These are phyloP conservation scores for Nemania diffusa DNA, from an alignment of 2,329 filamentous ascomycete species.

Conservation along the genomic window DNA sequence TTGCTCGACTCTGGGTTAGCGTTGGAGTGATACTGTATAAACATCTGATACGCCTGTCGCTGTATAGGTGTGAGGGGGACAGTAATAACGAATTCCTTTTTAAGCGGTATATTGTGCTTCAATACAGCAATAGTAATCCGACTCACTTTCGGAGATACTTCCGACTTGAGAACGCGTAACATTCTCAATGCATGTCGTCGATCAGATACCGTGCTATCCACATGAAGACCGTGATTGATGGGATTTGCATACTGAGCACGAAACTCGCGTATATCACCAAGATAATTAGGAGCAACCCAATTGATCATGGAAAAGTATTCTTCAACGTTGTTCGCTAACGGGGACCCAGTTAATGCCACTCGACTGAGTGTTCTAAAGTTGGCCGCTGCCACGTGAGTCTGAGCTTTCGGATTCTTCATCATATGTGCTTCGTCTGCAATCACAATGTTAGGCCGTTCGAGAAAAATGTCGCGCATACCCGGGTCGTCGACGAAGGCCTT, in stretches of 20 bases:
- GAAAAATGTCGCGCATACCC: slow-evolving; percentile 56
- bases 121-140: slow-evolving; percentile 75
- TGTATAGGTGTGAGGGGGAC: slow-evolving; percentile 77
- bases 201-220: slow-evolving; percentile 67
- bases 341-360: slow-evolving; percentile 88
- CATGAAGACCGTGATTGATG: slow-evolving; percentile 76
- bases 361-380: slow-evolving; percentile 74
- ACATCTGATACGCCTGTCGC: slow-evolving; percentile 66
- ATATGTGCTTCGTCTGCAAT: slow-evolving; percentile 87
- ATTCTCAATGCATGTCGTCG: slow-evolving; percentile 71
- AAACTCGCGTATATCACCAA: slow-evolving; percentile 77
- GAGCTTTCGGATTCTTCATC: slow-evolving; percentile 73
- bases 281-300: slow-evolving; percentile 83
- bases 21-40: slow-evolving; percentile 48
- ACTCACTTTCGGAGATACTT: slow-evolving; percentile 81
- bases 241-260: slow-evolving; percentile 74
- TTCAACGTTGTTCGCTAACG: slow-evolving; percentile 82
- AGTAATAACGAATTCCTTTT: slow-evolving; percentile 83
- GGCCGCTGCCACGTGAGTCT: slow-evolving; percentile 63
- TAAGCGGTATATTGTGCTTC: slow-evolving; percentile 73
- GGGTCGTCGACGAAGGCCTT: slow-evolving; percentile 49
- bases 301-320: slow-evolving; percentile 91
- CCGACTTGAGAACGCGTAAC: slow-evolving; percentile 75
- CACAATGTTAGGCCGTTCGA: slow-evolving; percentile 74
- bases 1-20: slow-evolving; percentile 13